Percentiles rank a stretch among this genome's conserved stretches.
phyloP scores from a whole-genome alignment of 257 asterid genomes.

The Primulina eburnea region DNA sequence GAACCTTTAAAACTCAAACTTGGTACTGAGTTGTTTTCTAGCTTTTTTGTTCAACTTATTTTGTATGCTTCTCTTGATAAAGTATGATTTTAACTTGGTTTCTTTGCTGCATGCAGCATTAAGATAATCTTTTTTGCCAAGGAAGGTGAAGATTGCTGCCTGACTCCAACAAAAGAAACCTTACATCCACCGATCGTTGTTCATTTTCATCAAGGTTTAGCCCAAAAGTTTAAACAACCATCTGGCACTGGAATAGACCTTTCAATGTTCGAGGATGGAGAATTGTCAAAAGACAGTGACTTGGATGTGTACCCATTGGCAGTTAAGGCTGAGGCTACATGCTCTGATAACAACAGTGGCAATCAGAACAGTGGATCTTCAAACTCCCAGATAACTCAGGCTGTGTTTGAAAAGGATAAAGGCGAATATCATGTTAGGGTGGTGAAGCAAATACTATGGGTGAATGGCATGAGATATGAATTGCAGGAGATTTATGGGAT shows the following conservation, averaged over 20 bases:
- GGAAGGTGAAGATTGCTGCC: constrained; percentile 81
- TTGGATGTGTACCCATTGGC: constrained; percentile 73
- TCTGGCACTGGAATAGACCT: constrained; percentile 85
- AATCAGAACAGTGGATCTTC: constrained; percentile 37
- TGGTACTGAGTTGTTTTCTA: constrained; percentile 18
- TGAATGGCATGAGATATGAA: constrained; percentile 79
- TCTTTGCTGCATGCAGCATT: constrained; percentile 54
- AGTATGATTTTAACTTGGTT: constrained; percentile 8
- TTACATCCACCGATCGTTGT: constrained; percentile 61
- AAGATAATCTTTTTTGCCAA: constrained; percentile 79
- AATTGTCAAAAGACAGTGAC: constrained; percentile 58
- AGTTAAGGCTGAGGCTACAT: constrained; percentile 70
- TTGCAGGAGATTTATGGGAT: constrained; percentile 84
- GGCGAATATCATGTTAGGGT: constrained; percentile 70
- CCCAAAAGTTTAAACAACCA: constrained; percentile 83
- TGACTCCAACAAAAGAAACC: constrained; percentile 66
- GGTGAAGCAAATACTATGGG: constrained; percentile 83
- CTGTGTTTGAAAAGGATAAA: constrained; percentile 73
- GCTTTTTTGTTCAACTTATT: constrained; percentile 48
- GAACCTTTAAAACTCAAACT: neutral
- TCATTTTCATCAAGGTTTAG: constrained; percentile 70
- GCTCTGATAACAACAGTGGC: constrained; percentile 33
- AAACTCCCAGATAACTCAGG: constrained; percentile 83
- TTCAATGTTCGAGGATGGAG: constrained; percentile 58
- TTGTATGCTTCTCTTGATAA: constrained; percentile 8